Conservation (phyloP, 2,329 filamentous ascomycete genomes). For the Ascochyta rabiei region DNA sequence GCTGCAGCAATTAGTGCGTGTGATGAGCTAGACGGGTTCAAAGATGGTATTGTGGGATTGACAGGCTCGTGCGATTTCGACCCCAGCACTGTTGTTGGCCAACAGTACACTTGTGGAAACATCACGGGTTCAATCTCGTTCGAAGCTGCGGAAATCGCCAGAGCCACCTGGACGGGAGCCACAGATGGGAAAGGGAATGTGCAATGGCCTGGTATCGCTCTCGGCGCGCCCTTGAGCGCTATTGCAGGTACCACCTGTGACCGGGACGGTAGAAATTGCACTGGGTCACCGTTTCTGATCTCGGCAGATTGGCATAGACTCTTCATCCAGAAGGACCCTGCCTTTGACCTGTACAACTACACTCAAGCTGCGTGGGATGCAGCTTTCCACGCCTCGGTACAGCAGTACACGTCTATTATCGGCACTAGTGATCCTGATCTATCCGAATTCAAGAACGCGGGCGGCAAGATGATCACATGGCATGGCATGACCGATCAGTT, state of each 20-base stretch:
- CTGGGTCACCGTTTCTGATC: not conserved
- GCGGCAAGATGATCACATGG: slow-evolving; percentile 32
- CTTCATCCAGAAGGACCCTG: slow-evolving; percentile 23
- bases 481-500: slow-evolving; percentile 28
- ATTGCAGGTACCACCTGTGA: slow-evolving; percentile 14
- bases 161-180: slow-evolving; percentile 21
- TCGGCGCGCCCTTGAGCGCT: not conserved
- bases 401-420: slow-evolving; percentile 24
- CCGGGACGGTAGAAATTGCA: slow-evolving; percentile 14
- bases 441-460: slow-evolving; percentile 21
- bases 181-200: slow-evolving; percentile 12
- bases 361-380: slow-evolving; percentile 2
- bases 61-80: slow-evolving; percentile 30
- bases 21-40: slow-evolving; percentile 28
- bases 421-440: slow-evolving; percentile 25
- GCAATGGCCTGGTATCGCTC: slow-evolving; percentile 1
- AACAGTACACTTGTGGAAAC: slow-evolving; percentile 3
- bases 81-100: slow-evolving; percentile 13
- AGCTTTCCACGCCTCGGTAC: slow-evolving; percentile 10
- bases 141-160: slow-evolving; percentile 5
- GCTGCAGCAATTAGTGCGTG: slow-evolving; percentile 24
- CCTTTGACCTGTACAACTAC: slow-evolving; percentile 5
- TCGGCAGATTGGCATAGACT: slow-evolving; percentile 17
- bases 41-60: slow-evolving; percentile 28
- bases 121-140: not conserved